These are phyloP conservation scores for Aspergillus brunneoviolaceus DNA, from an alignment of 2,329 filamentous ascomycete species.

Conservation along the genomic window DNA sequence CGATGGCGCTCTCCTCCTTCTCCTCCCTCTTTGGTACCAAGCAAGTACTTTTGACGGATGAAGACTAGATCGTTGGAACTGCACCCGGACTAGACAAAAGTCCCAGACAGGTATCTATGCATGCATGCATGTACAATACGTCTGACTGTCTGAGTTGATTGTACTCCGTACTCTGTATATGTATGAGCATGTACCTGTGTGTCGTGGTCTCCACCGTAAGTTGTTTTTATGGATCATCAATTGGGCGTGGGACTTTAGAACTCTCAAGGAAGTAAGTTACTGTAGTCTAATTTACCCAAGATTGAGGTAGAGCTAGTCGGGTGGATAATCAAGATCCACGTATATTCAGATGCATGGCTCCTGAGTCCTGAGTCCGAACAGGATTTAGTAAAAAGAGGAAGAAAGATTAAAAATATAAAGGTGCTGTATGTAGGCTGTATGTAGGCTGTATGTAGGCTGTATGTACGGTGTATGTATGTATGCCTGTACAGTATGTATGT, in stretches of 20 bases:
- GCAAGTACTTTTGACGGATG: conserved; percentile 3
- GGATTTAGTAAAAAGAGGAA: not conserved
- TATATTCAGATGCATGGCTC: not conserved
- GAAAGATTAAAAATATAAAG: not conserved
- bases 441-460: not conserved
- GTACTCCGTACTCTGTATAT: not conserved
- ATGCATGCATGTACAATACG: not conserved
- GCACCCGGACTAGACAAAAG: not conserved
- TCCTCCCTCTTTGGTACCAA: not conserved
- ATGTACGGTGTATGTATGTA: not conserved
- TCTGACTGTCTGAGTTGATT: not conserved
- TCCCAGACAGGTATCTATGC: conserved; percentile 1
- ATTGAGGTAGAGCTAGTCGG: not conserved
- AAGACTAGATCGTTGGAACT: not conserved
- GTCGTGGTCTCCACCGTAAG: not conserved
- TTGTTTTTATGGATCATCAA: not conserved
- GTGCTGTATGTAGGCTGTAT: not conserved
- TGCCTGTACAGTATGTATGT: not conserved
- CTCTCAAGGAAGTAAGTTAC: not conserved
- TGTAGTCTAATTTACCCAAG: not conserved
- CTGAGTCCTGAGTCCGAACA: not conserved
- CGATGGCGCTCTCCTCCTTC: not conserved
- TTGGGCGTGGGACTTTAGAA: not conserved
- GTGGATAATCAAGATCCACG: not conserved
- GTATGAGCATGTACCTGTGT: not conserved